Percentiles rank a stretch among this genome's conserved stretches.
These are phyloP conservation scores for Perkinsus olseni DNA, from an alignment of 169 alveolate species.

Conservation along the genomic window DNA sequence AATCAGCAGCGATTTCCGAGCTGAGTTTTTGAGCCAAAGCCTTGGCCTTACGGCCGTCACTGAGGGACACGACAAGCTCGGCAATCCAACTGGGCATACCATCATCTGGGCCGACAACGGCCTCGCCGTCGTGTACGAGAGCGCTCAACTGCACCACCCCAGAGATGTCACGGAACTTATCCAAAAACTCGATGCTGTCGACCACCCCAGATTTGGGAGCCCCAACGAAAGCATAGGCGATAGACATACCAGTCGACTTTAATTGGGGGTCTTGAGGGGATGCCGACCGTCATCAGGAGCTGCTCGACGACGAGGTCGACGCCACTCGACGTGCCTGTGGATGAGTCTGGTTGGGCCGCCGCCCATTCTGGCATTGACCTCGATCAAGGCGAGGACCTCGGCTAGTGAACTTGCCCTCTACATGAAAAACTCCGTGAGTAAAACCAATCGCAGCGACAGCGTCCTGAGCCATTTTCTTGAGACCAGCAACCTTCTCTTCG, in stretches of 20 bases:
- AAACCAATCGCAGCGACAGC: not conserved
- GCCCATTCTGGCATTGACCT: not conserved
- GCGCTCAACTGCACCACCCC: not conserved
- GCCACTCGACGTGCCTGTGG: not conserved
- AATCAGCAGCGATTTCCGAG: not conserved
- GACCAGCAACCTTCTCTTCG: not conserved
- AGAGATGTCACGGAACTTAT: not conserved
- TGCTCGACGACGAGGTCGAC: not conserved
- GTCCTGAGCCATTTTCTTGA: not conserved
- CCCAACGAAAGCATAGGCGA: not conserved
- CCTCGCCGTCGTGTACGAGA: not conserved
- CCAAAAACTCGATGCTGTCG: not conserved
- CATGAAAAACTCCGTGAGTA: not conserved
- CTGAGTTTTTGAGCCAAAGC: not conserved
- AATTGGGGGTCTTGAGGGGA: not conserved
- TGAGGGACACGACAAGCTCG: not conserved
- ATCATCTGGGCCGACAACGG: not conserved
- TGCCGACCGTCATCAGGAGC: not conserved
- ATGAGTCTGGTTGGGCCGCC: not conserved
- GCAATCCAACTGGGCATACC: not conserved
- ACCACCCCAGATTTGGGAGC: not conserved
- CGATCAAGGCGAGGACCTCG: not conserved
- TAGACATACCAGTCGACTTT: not conserved
- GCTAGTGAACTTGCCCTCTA: not conserved
- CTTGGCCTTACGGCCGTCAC: not conserved